Evolutionary conservation across 805 yeast genomes (phyloP), one percentile per base, ranked within the genome.

Genomic region (Brettanomyces anomalus): DNA sequence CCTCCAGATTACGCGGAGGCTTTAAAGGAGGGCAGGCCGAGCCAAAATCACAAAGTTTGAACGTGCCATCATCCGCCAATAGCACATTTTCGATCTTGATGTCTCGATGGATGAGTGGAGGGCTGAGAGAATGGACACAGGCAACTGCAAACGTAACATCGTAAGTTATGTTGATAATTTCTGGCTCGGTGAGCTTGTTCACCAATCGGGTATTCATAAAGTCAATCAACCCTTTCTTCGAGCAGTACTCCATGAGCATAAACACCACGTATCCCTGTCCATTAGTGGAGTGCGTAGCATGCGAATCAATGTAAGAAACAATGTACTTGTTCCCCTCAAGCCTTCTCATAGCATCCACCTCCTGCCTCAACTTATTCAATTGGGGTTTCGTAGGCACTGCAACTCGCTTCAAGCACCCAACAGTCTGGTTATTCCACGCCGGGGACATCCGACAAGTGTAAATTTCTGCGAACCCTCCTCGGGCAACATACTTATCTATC

Each of bases 21-120:
- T 81, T 70, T 38, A 79, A 60, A 24, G 77, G 72, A 10, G 78
- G 76, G 8, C 82, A 80, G 0, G 88, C 83, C 2, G 88, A 81
- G 3, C 95, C 95, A 64, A 85, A 85, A 63, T 85, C 95, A 62
- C 90, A 82, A 20, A 85, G 61, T 60, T 85, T 85, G 58, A 69
- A 85, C 24, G 69, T 70, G 2, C 79, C 75, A 37, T 71, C 65
- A 2, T 64, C 71, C 20, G 81, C 76, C 7, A 85, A 68, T 49
- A 85, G 65, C 5, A 85, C 88, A 55, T 85, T 85, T 61, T 85
- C 95, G 50, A 85, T 85, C 59, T 85, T 85, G 49, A 85, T 80
- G 61, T 85, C 95, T 48, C 93, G 65, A 58, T 85, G 95, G 20
- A 85, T 66, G 47, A 85, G 65, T 14, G 50, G 45, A 4, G 54